These are phyloP conservation scores for Davidsoniella neocaledoniae DNA, from an alignment of 2,329 filamentous ascomycete species.

Conservation along the genomic window DNA sequence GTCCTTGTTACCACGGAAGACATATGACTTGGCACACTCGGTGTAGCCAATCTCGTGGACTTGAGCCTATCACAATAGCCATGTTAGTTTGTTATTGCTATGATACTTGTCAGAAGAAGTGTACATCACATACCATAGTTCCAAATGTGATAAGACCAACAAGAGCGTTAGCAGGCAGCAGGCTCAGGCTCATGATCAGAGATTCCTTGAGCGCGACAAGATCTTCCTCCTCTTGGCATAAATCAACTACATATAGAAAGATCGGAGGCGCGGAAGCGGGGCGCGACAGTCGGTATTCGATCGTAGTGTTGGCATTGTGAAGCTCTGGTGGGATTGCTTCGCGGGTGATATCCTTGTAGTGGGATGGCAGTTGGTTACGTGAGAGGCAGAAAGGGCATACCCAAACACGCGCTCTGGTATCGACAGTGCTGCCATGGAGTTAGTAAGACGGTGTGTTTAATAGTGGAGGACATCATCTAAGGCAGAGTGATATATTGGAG, in stretches of 20 bases:
- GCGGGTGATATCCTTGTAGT: conserved; percentile 80
- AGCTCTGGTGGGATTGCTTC: conserved; percentile 72
- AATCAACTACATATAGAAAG: conserved; percentile 76
- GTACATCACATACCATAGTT: conserved; percentile 53
- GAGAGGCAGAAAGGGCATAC: conserved; percentile 81
- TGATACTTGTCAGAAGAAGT: not conserved
- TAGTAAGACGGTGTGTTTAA: conserved; percentile 3
- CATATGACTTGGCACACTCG: conserved; percentile 95
- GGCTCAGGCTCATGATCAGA: conserved; percentile 67
- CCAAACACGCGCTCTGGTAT: conserved; percentile 70
- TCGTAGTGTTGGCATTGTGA: conserved; percentile 70
- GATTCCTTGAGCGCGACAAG: conserved; percentile 71
- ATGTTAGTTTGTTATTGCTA: conserved; percentile 15
- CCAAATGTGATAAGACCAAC: conserved; percentile 78
- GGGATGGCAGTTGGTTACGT: conserved; percentile 63
- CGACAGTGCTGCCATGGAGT: conserved; percentile 46
- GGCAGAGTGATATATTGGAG: not conserved
- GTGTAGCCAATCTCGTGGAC: conserved; percentile 96
- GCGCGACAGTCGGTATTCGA: conserved; percentile 67
- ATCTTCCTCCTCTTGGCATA: conserved; percentile 77
- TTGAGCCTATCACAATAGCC: conserved; percentile 44
- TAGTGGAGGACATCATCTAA: not conserved
- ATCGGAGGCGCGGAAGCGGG: conserved; percentile 76
- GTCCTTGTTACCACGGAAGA: conserved; percentile 95
- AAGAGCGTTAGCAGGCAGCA: conserved; percentile 65